These are phyloP conservation scores for Endogone sp. DNA, from an alignment of 192 early-diverging fungal species.

Conservation along the genomic window DNA sequence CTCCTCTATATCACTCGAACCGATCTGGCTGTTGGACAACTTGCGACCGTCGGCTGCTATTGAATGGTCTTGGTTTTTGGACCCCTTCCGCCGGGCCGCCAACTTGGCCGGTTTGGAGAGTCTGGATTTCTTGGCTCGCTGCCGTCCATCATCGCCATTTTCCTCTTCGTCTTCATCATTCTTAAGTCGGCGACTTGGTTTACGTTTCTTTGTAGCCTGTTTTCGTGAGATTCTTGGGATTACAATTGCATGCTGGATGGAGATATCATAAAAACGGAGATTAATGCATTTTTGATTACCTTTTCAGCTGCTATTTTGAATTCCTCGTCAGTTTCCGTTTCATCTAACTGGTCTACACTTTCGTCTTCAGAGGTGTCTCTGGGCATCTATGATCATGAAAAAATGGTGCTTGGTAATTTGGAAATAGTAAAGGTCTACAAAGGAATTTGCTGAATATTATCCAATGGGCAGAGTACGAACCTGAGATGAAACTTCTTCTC, in stretches of 20 bases:
- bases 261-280: no score
- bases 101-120: background rate
- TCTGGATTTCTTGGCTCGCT: background rate
- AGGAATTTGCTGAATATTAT: background rate
- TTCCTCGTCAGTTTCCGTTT: background rate
- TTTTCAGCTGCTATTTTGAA: no score
- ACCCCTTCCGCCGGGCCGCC: background rate
- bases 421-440: background rate
- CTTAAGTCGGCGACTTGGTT: background rate
- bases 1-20: background rate
- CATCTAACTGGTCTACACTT: background rate
- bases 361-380: background rate
- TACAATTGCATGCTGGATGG: background rate
- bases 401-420: background rate
- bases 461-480: constrained; percentile 18
- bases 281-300: no score
- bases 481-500: constrained; percentile 67
- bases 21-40: background rate
- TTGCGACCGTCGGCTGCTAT: background rate
- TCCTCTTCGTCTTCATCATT: background rate
- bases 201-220: background rate
- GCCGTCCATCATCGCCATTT: background rate
- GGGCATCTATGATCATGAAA: background rate
- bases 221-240: background rate
- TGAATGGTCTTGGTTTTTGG: background rate